Percentiles rank a stretch among this genome's conserved stretches.
Evolutionary conservation across 139 green algal species (phyloP).

Genomic region (Marvania coccoides): DNA sequence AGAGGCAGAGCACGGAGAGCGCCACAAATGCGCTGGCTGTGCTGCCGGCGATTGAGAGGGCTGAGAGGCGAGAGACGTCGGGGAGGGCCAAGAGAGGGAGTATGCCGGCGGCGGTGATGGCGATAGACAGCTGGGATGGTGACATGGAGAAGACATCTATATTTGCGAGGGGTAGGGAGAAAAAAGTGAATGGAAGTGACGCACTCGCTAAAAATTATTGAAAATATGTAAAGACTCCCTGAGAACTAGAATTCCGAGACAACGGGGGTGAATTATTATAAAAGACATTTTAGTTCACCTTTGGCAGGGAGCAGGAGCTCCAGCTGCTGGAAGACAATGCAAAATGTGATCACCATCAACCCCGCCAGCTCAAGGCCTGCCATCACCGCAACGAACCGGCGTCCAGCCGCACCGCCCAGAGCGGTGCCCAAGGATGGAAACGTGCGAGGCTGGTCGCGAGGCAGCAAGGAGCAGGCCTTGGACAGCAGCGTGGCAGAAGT

Average conservation of each 20-base stretch:
- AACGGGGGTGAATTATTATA: too few relatives aligned
- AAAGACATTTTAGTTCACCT: neutral
- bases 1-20: conserved; percentile 7
- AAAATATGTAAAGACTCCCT: neutral
- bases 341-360: conserved; percentile 24
- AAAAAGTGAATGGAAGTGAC: neutral
- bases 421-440: neutral
- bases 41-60: conserved; percentile 20
- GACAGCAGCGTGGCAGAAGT: conserved; percentile 29
- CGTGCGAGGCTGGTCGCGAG: neutral
- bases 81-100: conserved; percentile 24
- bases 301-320: conserved; percentile 17
- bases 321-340: conserved; percentile 37
- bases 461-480: conserved; percentile 23
- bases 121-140: conserved; percentile 4
- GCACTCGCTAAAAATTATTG: neutral
- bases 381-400: conserved; percentile 20
- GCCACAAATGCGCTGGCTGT: conserved; percentile 19
- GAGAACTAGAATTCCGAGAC: too few relatives aligned
- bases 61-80: conserved; percentile 24
- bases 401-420: neutral
- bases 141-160: conserved; percentile 10
- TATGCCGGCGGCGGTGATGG: conserved; percentile 6
- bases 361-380: conserved; percentile 38
- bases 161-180: neutral